Evolutionary conservation across 2,329 filamentous ascomycete genomes (phyloP).

Genomic region (Fusarium nelsonii): DNA sequence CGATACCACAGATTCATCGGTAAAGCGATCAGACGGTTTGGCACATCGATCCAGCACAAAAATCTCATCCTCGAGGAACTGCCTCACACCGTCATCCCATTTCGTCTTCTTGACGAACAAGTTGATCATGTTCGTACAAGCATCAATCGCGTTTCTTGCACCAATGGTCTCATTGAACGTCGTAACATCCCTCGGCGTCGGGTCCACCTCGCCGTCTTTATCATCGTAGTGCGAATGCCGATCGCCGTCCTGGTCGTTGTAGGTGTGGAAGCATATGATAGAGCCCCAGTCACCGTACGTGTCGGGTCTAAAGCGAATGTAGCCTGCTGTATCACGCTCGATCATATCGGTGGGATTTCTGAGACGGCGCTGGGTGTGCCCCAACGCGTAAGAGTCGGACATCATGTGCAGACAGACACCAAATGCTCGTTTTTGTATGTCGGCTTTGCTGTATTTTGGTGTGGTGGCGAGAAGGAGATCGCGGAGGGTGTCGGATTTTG

Average conservation of each 20-base stretch:
- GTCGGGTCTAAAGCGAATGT: conserved; percentile 26
- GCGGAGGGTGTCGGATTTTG: conserved; percentile 7
- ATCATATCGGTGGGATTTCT: conserved; percentile 16
- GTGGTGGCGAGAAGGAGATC: conserved; percentile 31
- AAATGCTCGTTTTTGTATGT: conserved; percentile 23
- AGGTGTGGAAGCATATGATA: conserved; percentile 27
- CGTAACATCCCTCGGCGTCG: conserved; percentile 11
- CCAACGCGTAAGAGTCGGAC: conserved; percentile 34
- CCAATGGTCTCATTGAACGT: conserved; percentile 29
- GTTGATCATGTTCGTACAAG: conserved; percentile 18
- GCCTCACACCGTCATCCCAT: conserved; percentile 19
- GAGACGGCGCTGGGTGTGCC: conserved; percentile 26
- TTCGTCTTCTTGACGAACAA: conserved; percentile 15
- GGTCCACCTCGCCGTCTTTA: conserved; percentile 12
- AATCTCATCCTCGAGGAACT: conserved; percentile 23
- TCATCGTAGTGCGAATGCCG: conserved; percentile 30
- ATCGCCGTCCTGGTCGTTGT: conserved; percentile 23
- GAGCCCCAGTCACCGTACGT: conserved; percentile 26
- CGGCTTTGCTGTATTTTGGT: conserved; percentile 18
- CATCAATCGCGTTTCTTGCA: conserved; percentile 17
- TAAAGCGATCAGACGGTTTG: conserved; percentile 25
- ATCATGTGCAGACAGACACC: conserved; percentile 35
- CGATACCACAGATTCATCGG: conserved; percentile 22
- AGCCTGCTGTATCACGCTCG: conserved; percentile 19
- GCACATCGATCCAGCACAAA: conserved; percentile 15